Evolutionary conservation across 306 rosid species (phyloP).

Genomic region (Dicorynia guianensis): DNA sequence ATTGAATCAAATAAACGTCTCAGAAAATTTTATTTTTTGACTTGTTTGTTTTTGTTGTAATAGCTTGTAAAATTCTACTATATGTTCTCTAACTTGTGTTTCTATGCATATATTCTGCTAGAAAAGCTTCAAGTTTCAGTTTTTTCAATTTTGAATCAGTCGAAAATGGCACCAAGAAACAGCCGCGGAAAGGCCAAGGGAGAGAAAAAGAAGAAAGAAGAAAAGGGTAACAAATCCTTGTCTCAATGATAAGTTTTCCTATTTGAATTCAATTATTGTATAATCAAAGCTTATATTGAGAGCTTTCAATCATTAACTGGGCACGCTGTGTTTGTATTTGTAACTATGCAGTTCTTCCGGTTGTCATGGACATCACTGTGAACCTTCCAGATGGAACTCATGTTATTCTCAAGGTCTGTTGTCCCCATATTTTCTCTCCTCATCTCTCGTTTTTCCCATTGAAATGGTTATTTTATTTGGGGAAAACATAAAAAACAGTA

Average conservation of each 20-base stretch:
- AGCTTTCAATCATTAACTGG: not conserved
- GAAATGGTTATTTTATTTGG: not conserved
- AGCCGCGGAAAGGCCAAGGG: slow-evolving; percentile 84
- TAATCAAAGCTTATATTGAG: not conserved
- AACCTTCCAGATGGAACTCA: slow-evolving; percentile 80
- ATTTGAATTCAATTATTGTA: not conserved
- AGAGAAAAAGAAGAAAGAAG: slow-evolving; percentile 97
- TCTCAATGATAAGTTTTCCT: not conserved
- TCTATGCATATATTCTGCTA: slow-evolving; percentile 3
- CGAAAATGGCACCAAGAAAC: slow-evolving; percentile 90
- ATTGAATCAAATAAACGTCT: no score
- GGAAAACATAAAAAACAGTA: not conserved
- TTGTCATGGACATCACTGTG: slow-evolving; percentile 80
- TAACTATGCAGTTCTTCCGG: slow-evolving; percentile 85
- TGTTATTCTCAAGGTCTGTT: slow-evolving; percentile 77
- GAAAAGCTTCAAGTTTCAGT: slow-evolving; percentile 35
- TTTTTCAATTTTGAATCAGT: slow-evolving; percentile 28
- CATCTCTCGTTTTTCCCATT: no score
- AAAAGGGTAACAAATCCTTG: slow-evolving; percentile 56
- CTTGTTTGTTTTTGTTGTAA: no score
- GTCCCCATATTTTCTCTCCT: no score
- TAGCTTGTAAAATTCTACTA: not conserved
- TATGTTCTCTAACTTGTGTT: not conserved
- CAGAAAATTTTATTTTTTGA: no score
- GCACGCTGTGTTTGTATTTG: not conserved